Evolutionary conservation across 352 stramenopile species (phyloP), one percentile per base, ranked within the genome.

Genomic region (Nothophytophthora sp.): DNA sequence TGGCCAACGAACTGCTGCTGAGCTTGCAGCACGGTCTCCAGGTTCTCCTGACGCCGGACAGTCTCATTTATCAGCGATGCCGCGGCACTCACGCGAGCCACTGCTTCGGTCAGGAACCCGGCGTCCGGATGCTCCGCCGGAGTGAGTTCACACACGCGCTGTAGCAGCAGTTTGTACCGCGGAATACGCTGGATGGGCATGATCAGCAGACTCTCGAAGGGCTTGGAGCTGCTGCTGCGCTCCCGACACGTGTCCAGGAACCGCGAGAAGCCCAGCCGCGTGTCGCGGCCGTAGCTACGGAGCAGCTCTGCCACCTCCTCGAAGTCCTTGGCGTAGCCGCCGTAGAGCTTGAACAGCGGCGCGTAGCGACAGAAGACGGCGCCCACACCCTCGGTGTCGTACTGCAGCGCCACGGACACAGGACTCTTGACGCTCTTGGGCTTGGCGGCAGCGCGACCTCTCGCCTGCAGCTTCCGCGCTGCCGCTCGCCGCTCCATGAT

Each of bases 121-220:
- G 76, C 63, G 30, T 97, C 86, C 0, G 67, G 61, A 42, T 96
- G 77, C 9, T 65, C 68, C 3, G 48, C 34, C 0, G 55, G 55
- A 0, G 91, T 97, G 49, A 88, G 67, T 52, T 95, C 69, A 19
- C 75, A 67, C 5, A 97, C 63, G 8, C 85, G 70, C 55, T 95
- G 72, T 0, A 98, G 59, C 4, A 97, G 59, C 23, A 98, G 47
- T 39, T 96, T 95, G 64, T 98, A 98, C 1, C 90, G 73, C 16
- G 91, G 91, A 28, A 98, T 94, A 5, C 91, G 81, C 63, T 98
- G 91, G 20, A 98, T 93, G 0, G 91, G 91, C 75, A 95, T 94
- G 56, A 98, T 97, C 27, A 98, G 53, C 27, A 96, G 52, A 36
- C 82, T 95, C 39, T 94, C 81, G 40, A 96, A 95, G 45, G 60